Conservation (phyloP, 139 green algal genomes). For the Edaphochlamys debaryana region DNA sequence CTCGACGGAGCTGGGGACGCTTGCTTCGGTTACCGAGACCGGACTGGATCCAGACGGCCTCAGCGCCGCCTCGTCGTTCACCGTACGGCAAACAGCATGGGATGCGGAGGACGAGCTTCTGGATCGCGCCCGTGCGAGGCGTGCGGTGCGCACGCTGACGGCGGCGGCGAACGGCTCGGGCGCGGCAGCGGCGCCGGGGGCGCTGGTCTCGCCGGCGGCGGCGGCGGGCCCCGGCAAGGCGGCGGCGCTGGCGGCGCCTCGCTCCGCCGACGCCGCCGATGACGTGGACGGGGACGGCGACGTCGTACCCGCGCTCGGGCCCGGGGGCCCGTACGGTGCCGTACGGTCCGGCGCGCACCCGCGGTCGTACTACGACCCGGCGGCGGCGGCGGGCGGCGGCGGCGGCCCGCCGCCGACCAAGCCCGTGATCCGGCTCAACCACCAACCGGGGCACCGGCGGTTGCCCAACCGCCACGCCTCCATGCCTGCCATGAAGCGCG, state of each 20-base stretch:
- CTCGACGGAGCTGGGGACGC: too few relatives aligned
- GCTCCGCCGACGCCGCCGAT: not conserved
- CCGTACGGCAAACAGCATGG: constrained; percentile 21
- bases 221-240: not conserved
- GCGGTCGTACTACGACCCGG: too few relatives aligned
- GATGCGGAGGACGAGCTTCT: constrained; percentile 23
- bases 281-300: too few relatives aligned
- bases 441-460: constrained; percentile 34
- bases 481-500: constrained; percentile 34
- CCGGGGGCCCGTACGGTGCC: too few relatives aligned
- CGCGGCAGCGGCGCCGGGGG: not conserved
- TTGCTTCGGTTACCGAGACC: too few relatives aligned
- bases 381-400: too few relatives aligned
- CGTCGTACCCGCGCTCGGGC: too few relatives aligned
- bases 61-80: constrained; percentile 1
- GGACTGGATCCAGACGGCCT: too few relatives aligned
- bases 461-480: constrained; percentile 38
- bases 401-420: too few relatives aligned
- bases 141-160: not conserved
- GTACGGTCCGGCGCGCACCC: too few relatives aligned
- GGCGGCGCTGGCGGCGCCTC: not conserved
- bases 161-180: not conserved
- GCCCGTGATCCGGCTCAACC: constrained; percentile 9
- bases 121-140: not conserved
- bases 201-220: too few relatives aligned